Evolutionary conservation across 2,329 filamentous ascomycete species (phyloP).

Genomic region (Aspergillus viridinutans): DNA sequence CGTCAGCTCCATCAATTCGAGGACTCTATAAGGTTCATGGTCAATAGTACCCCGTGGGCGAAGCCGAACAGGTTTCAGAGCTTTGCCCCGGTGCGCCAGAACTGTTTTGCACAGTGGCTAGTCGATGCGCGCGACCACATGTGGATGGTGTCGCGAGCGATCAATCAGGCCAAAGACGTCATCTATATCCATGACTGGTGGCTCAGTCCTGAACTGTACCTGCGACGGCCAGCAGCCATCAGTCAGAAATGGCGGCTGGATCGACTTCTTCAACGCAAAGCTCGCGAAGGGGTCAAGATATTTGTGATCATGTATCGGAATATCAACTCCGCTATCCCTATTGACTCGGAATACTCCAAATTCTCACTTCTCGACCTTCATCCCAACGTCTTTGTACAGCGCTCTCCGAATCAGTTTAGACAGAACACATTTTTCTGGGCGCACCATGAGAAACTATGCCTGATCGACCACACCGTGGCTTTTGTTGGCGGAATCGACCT

Average conservation of each 20-base stretch:
- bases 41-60: conserved; percentile 76
- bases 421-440: conserved; percentile 99
- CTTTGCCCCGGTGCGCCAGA: conserved; percentile 82
- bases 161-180: conserved; percentile 94
- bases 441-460: conserved; percentile 96
- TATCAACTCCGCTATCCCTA: conserved; percentile 93
- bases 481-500: conserved; percentile 95
- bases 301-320: conserved; percentile 98
- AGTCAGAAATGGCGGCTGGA: conserved; percentile 98
- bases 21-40: conserved; percentile 85
- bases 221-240: conserved; percentile 88
- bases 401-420: conserved; percentile 95
- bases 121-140: conserved; percentile 97
- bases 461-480: conserved; percentile 92
- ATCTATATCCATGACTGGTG: conserved; percentile 99
- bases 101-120: conserved; percentile 90
- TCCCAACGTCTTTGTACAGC: conserved; percentile 91
- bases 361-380: conserved; percentile 92
- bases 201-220: conserved; percentile 92
- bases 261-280: conserved; percentile 86
- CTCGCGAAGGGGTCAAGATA: conserved; percentile 90
- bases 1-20: conserved; percentile 87
- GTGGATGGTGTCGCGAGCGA: conserved; percentile 97
- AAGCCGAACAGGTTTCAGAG: conserved; percentile 82
- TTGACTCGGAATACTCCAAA: conserved; percentile 97